These are phyloP conservation scores for Botrytis deweyae DNA, from an alignment of 2,329 filamentous ascomycete genomes.

Conservation along the genomic window DNA sequence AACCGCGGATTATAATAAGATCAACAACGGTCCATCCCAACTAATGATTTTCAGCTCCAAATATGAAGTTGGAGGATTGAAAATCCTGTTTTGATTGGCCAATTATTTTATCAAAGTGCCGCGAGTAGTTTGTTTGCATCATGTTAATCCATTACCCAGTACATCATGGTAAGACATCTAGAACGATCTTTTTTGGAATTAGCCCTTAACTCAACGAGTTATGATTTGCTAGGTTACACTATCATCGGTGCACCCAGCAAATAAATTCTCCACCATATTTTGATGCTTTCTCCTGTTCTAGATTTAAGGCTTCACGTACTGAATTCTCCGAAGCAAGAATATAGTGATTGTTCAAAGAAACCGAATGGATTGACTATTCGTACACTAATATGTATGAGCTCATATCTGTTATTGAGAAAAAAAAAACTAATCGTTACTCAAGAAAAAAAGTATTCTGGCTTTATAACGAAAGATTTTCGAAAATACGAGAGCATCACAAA, in stretches of 20 bases:
- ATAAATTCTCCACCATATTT: background rate
- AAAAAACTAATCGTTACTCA: background rate
- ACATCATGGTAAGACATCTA: constrained; percentile 11
- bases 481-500: constrained; percentile 5
- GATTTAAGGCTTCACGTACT: background rate
- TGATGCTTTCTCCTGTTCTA: background rate
- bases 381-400: background rate
- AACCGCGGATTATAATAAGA: background rate
- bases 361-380: background rate
- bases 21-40: background rate
- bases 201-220: background rate
- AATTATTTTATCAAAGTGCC: background rate
- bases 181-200: constrained; percentile 11
- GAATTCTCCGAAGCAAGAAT: background rate
- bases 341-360: background rate
- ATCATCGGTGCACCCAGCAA: background rate
- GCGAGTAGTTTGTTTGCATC: background rate
- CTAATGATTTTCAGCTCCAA: background rate
- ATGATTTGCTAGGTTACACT: constrained; percentile 4
- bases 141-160: constrained; percentile 1
- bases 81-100: background rate
- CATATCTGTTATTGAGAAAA: background rate
- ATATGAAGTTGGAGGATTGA: background rate
- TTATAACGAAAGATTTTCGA: background rate
- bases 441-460: background rate